Evolutionary conservation across 805 yeast species (phyloP), one percentile per base, ranked within the genome.

Genomic region (Yarrowia yakushimensis): DNA sequence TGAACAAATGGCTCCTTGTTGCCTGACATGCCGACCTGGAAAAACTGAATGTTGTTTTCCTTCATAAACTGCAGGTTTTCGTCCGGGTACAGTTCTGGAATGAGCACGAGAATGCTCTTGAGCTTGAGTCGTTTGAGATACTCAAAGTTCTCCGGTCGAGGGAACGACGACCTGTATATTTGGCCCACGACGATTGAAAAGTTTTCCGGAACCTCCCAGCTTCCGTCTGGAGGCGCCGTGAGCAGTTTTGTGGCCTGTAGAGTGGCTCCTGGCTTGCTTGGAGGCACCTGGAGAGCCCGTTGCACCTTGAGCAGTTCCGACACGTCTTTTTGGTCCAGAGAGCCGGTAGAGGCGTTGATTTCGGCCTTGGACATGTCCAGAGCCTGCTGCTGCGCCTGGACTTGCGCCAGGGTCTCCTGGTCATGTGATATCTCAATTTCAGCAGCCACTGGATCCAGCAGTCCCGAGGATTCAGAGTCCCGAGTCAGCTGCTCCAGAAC

Each of bases 1-100:
- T 73, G 71, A 7, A 71, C 73, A 66, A 71, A 68, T 37, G 74
- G 74, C 64, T 71, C 74, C 60, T 94, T 94, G 72, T 94, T 94
- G 8, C 98, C 99, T 45, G 94, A 85, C 84, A 94, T 82, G 1
- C 97, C 97, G 37, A 93, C 85, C 73, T 91, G 98, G 70, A 85
- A 89, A 37, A 92, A 78, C 67, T 81, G 75, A 54, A 94, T 90
- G 20, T 79, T 79, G 55, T 90, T 79, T 39, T 79, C 76, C 39
- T 79, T 71, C 63, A 90, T 75, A 69, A 90, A 91, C 54, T 83
- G 83, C 37, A 72, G 67, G 69, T 92, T 90, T 66, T 88, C 90
- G 31, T 77, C 79, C 0, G 99, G 97, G 70, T 93, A 93, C 25
- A 87, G 91, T 71, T 94, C 99, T 0, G 97, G 96, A 13, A 93